phyloP scores from a whole-genome alignment of 768 basidiomycete genomes.

The Mycena capillaripes region DNA sequence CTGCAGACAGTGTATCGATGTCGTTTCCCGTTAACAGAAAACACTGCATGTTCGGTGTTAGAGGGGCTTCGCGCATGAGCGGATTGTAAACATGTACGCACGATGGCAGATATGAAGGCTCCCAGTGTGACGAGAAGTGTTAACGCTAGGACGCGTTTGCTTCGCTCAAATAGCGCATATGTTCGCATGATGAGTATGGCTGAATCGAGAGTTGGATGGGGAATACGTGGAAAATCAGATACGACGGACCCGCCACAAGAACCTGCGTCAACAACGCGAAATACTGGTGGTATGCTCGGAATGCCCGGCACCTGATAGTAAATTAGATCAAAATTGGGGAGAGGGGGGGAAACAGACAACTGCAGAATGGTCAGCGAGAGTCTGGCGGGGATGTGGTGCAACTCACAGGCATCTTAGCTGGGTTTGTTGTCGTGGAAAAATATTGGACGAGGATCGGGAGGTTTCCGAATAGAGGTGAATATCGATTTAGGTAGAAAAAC shows the following conservation, averaged over 20 bases:
- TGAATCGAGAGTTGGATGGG: slow-evolving; percentile 26
- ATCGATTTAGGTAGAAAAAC: slow-evolving; percentile 60
- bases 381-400: neutral
- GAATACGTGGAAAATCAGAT: slow-evolving; percentile 10
- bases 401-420: slow-evolving; percentile 46
- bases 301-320: slow-evolving; percentile 45
- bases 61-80: no score
- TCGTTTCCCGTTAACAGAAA: slow-evolving; percentile 6
- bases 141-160: slow-evolving; percentile 44
- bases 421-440: slow-evolving; percentile 48
- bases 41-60: no score
- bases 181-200: slow-evolving; percentile 59
- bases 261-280: slow-evolving; percentile 51
- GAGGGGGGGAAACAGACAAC: slow-evolving; percentile 12
- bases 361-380: slow-evolving; percentile 9
- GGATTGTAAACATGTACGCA: slow-evolving; percentile 38
- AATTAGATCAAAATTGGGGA: slow-evolving; percentile 5
- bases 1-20: neutral
- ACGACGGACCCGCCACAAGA: slow-evolving; percentile 49
- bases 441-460: slow-evolving; percentile 51
- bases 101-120: slow-evolving; percentile 48
- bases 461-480: slow-evolving; percentile 54
- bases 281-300: slow-evolving; percentile 54
- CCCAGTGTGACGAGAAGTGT: slow-evolving; percentile 42
- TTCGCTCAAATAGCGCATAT: slow-evolving; percentile 58